A percentile compares a stretch with the other conserved stretches of the same genome.
These are phyloP conservation scores for Saturnispora silvae DNA, from an alignment of 805 yeast species.

Conservation along the genomic window DNA sequence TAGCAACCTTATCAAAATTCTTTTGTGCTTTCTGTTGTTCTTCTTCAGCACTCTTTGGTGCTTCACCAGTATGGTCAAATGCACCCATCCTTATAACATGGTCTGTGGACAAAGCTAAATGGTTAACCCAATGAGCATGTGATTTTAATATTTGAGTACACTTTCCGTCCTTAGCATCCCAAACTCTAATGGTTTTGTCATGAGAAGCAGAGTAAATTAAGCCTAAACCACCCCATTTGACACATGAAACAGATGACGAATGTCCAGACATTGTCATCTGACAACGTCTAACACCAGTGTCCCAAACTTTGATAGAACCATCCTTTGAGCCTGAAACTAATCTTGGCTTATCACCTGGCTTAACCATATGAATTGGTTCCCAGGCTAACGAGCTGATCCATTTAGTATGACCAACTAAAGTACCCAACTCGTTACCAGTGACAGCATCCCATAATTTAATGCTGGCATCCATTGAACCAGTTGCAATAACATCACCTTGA, in stretches of 20 bases:
- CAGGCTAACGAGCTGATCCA: constrained; percentile 86
- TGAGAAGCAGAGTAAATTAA: constrained; percentile 86
- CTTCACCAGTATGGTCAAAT: constrained; percentile 57
- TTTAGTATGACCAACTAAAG: constrained; percentile 73
- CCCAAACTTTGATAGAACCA: constrained; percentile 86
- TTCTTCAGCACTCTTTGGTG: constrained; percentile 34
- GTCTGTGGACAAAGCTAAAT: constrained; percentile 84
- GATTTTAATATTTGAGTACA: constrained; percentile 70
- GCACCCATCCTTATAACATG: constrained; percentile 81
- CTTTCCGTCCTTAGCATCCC: constrained; percentile 76
- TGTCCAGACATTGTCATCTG: constrained; percentile 75
- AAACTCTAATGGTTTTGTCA: constrained; percentile 84
- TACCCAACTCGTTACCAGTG: constrained; percentile 56
- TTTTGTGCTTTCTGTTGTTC: constrained; percentile 44
- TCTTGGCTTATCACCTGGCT: constrained; percentile 54
- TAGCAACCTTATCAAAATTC: constrained; percentile 54
- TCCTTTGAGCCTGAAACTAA: constrained; percentile 87
- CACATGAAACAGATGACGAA: constrained; percentile 80
- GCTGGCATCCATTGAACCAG: constrained; percentile 92
- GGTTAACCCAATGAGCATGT: constrained; percentile 98
- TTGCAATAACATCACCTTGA: constrained; percentile 81
- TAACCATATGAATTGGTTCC: constrained; percentile 85
- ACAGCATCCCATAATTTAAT: constrained; percentile 78
- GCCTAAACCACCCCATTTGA: constrained; percentile 93
- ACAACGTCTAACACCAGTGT: constrained; percentile 57